Percentiles rank a stretch among this genome's conserved stretches.
Evolutionary conservation across 805 yeast species (phyloP).

Genomic region (Wickerhamiella cacticola): DNA sequence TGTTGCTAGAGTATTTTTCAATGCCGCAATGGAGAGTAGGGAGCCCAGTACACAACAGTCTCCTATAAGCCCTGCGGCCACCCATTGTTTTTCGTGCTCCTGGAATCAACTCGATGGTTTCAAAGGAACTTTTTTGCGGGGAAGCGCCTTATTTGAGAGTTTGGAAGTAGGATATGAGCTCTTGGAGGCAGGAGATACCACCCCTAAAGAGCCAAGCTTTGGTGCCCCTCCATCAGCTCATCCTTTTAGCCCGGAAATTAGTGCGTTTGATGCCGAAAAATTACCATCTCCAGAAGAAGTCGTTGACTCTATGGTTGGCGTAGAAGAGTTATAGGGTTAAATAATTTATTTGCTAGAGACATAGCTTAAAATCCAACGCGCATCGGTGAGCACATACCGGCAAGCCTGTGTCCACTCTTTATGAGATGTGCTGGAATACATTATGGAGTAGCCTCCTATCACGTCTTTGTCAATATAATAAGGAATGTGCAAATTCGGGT

Average conservation of each 20-base stretch:
- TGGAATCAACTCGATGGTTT: slow-evolving; percentile 11
- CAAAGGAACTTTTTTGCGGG: slow-evolving; percentile 8
- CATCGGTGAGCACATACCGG: slow-evolving; percentile 62
- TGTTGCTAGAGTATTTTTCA: slow-evolving; percentile 7
- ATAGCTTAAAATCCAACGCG: slow-evolving; percentile 75
- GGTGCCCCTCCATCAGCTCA: not conserved
- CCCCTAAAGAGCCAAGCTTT: too few species aligned
- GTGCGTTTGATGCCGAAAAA: slow-evolving; percentile 4
- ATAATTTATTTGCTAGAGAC: slow-evolving; percentile 19
- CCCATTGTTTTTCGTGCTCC: not conserved
- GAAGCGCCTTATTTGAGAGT: slow-evolving; percentile 3
- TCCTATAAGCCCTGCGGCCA: not conserved
- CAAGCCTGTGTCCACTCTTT: slow-evolving; percentile 87
- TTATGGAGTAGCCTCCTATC: slow-evolving; percentile 68
- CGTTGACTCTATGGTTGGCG: not conserved
- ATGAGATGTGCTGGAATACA: slow-evolving; percentile 49
- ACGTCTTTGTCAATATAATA: slow-evolving; percentile 57
- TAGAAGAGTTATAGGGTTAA: not conserved
- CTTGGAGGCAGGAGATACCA: not conserved
- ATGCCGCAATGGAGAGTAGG: slow-evolving; percentile 7
- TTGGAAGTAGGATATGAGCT: slow-evolving; percentile 7
- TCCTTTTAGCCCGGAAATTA: slow-evolving; percentile 4
- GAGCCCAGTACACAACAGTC: not conserved
- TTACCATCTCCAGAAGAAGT: not conserved
- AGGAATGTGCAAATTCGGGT: slow-evolving; percentile 51